Percentiles rank a stretch among this genome's conserved stretches.
These are phyloP conservation scores for Monascus ruber DNA, from an alignment of 2,329 filamentous ascomycete genomes.

Conservation along the genomic window DNA sequence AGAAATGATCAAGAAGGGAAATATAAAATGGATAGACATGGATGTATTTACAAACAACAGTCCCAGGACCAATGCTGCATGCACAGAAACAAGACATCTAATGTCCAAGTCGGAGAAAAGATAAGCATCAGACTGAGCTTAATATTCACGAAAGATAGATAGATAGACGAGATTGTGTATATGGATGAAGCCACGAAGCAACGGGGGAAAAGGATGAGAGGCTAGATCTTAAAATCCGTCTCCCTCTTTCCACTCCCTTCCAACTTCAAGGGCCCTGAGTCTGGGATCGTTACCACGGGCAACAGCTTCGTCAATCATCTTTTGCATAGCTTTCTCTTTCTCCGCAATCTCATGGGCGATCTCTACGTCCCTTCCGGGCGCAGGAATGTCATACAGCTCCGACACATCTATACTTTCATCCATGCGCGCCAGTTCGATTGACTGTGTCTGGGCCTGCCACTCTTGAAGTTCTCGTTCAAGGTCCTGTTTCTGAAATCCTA, in stretches of 20 bases:
- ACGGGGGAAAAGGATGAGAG: not conserved
- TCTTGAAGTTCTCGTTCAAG: conserved; percentile 24
- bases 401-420: conserved; percentile 13
- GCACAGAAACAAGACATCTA: too few relatives aligned
- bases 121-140: too few relatives aligned
- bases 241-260: conserved; percentile 44
- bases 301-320: conserved; percentile 34
- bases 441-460: conserved; percentile 30
- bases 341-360: conserved; percentile 34
- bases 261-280: conserved; percentile 41
- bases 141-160: not conserved
- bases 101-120: too few relatives aligned
- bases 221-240: conserved; percentile 38
- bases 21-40: too few relatives aligned
- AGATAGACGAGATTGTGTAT: not conserved
- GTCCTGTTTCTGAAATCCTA: conserved; percentile 33
- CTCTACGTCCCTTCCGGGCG: conserved; percentile 32
- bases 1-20: too few relatives aligned
- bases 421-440: conserved; percentile 15
- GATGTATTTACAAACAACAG: too few relatives aligned
- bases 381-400: conserved; percentile 23
- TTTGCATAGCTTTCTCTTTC: conserved; percentile 32
- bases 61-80: too few relatives aligned
- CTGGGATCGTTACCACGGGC: conserved; percentile 41
- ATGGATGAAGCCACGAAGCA: not conserved